Conservation (phyloP, 495 filamentous ascomycete species). For the Staphylotrichum tortipilum region DNA sequence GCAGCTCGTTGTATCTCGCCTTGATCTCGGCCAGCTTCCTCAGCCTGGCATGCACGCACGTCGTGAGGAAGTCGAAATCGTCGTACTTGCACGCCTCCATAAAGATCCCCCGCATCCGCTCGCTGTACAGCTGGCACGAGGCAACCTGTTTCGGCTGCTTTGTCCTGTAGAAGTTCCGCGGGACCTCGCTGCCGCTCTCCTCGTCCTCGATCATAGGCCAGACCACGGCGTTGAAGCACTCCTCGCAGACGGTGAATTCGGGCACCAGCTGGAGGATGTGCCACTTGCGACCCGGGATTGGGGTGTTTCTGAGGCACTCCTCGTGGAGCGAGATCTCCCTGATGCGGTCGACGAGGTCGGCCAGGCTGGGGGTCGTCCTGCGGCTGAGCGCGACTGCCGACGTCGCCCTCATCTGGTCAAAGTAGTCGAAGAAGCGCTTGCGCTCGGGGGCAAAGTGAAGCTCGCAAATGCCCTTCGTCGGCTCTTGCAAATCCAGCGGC, state of each 20-base stretch:
- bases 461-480: conserved; percentile 30
- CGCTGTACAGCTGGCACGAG: conserved; percentile 66
- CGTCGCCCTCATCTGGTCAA: conserved; percentile 33
- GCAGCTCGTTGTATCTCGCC: conserved; percentile 22
- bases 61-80: conserved; percentile 48
- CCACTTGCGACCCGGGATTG: conserved; percentile 26
- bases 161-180: conserved; percentile 47
- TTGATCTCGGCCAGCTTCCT: conserved; percentile 27
- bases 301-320: conserved; percentile 29
- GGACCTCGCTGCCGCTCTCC: conserved; percentile 37
- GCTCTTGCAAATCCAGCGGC: conserved; percentile 28
- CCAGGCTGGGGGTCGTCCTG: conserved; percentile 26
- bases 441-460: conserved; percentile 28
- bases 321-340: conserved; percentile 24
- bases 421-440: conserved; percentile 37
- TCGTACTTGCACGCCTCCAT: conserved; percentile 46
- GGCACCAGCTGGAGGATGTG: conserved; percentile 33
- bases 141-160: conserved; percentile 41
- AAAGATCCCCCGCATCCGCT: conserved; percentile 63
- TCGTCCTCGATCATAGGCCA: conserved; percentile 48
- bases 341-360: conserved; percentile 29
- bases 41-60: conserved; percentile 39
- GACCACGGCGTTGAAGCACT: conserved; percentile 59
- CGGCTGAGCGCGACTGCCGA: conserved; percentile 28
- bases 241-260: conserved; percentile 37